Evolutionary conservation across 2,329 filamentous ascomycete species (phyloP), one percentile per base, ranked within the genome.

Genomic region (Trichoderma afroharzianum): DNA sequence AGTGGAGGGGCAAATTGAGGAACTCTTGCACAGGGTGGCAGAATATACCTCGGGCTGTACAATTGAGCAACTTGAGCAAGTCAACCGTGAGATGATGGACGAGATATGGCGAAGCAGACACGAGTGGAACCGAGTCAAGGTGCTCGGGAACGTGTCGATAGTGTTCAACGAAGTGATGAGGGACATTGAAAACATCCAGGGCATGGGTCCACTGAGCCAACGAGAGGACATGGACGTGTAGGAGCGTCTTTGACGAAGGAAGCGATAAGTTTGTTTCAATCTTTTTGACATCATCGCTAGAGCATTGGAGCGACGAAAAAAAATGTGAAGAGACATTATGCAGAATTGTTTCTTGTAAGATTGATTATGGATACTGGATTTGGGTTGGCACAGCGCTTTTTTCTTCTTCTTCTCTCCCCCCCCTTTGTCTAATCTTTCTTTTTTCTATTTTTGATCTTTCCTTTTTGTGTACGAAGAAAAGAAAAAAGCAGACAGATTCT

Each of bases 21-120:
- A 83, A 7, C 86, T 97, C 70, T 85, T 94, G 71, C 79, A 85
- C 0, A 85, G 89, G 47, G 83, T 97, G 39, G 90, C 91, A 0
- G 82, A 87, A 32, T 85, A 86, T 58, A 95, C 93, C 2, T 91
- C 89, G 24, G 93, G 93, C 1, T 93, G 93, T 80, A 93, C 91
- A 0, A 93, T 99, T 67, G 96, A 99, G 82, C 95, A 99, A 80
- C 84, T 99, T 24, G 95, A 98, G 84, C 95, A 98, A 81, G 91
- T 98, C 79, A 95, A 95, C 80, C 91, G 94, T 8, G 90, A 92
- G 75, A 84, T 98, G 74, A 98, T 98, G 95, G 92, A 95, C 73
- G 90, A 91, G 74, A 88, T 98, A 58, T 99, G 96, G 96, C 87
- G 86, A 73, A 88, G 88, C 72, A 88, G 94, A 63, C 87, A 89